Evolutionary conservation across 176 grass and related monocot genomes (phyloP).

Genomic region (Canna indica): DNA sequence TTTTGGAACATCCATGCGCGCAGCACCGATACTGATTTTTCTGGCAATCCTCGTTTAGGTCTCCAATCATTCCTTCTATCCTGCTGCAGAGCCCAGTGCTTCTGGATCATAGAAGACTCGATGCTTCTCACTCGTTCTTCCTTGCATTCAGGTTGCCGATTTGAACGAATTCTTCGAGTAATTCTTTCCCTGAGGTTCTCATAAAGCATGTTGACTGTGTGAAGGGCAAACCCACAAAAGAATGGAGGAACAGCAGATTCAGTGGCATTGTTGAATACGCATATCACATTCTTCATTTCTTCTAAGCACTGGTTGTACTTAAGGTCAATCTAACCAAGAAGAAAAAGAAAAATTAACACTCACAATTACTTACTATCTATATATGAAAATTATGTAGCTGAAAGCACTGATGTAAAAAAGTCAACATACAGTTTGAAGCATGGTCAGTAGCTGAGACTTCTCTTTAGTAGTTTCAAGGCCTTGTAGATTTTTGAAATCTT

Average conservation of each 20-base stretch:
- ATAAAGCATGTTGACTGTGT: neutral
- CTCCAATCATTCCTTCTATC: conserved; percentile 1
- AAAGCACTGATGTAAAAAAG: neutral
- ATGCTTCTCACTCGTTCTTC: neutral
- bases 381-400: neutral
- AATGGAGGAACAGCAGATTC: neutral
- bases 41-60: conserved; percentile 1
- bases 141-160: neutral
- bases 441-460: neutral
- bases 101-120: neutral
- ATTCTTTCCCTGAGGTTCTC: neutral
- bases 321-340: neutral
- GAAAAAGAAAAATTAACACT: neutral
- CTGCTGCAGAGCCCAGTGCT: neutral
- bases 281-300: neutral
- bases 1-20: conserved; percentile 2
- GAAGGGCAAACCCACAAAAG: neutral
- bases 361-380: neutral
- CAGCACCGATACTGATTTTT: neutral
- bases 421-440: neutral
- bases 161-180: neutral
- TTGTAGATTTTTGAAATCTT: neutral
- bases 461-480: neutral
- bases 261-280: neutral
- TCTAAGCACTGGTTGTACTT: neutral